These are phyloP conservation scores for Lactarius trivialis DNA, from an alignment of 768 basidiomycete species.

Conservation along the genomic window DNA sequence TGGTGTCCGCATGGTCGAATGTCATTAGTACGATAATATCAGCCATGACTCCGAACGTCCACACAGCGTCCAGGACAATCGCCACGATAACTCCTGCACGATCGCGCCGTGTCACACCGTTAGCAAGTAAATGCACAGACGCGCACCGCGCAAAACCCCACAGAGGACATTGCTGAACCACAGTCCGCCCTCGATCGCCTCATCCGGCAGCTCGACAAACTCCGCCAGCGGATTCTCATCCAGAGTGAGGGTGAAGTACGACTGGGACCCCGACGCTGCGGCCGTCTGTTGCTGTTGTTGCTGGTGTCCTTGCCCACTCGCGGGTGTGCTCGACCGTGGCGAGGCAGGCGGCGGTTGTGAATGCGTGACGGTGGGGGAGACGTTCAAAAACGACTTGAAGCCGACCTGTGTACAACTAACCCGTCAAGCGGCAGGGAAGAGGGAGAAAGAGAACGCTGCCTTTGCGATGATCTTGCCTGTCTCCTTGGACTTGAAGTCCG, in stretches of 20 bases:
- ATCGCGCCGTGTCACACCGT: too few species aligned
- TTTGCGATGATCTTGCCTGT: constrained; percentile 94
- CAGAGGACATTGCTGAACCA: too few species aligned
- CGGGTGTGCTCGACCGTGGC: constrained; percentile 30
- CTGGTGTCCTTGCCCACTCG: constrained; percentile 31
- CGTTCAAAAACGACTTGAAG: constrained; percentile 95
- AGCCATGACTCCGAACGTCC: too few species aligned
- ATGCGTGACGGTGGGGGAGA: constrained; percentile 81
- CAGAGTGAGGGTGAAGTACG: constrained; percentile 77
- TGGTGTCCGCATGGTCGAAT: too few species aligned
- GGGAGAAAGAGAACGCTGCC: constrained; percentile 37
- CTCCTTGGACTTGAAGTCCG: constrained; percentile 90
- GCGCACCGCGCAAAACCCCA: too few species aligned
- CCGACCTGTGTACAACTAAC: constrained; percentile 58
- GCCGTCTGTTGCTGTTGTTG: constrained; percentile 18
- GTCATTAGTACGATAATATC: too few species aligned
- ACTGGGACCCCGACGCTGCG: too few species aligned
- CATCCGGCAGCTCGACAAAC: constrained; percentile 94
- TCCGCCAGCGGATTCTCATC: constrained; percentile 97
- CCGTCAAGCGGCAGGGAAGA: constrained; percentile 2
- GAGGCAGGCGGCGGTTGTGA: too few species aligned
- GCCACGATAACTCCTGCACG: too few species aligned
- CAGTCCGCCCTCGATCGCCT: too few species aligned
- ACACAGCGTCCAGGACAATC: too few species aligned
- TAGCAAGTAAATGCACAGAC: too few species aligned